Conservation (phyloP, 306 rosid species). For the Hippophae gyantsensis region DNA sequence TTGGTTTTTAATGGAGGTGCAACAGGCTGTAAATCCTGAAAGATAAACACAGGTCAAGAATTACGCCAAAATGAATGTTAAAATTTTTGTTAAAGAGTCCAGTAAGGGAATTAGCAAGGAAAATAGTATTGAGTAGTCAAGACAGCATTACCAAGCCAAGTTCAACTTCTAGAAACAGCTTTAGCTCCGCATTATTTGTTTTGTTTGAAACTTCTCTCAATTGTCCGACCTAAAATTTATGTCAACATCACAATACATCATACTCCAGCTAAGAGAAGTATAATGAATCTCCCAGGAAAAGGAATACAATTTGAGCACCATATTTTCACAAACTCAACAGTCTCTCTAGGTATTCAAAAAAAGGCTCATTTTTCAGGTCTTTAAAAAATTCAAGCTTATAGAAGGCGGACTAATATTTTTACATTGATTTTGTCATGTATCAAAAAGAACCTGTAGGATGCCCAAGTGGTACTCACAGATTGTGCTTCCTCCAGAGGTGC, state of each 20-base stretch:
- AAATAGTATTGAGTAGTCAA: not conserved
- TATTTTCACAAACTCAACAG: not conserved
- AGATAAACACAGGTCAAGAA: not conserved
- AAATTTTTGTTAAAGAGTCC: not conserved
- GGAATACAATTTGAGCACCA: not conserved
- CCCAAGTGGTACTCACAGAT: slow-evolving; percentile 32
- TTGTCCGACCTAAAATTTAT: slow-evolving; percentile 15
- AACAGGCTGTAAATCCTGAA: slow-evolving; percentile 15
- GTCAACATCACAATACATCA: not conserved
- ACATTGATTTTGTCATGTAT: not conserved
- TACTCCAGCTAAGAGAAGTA: not conserved
- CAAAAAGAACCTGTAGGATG: not conserved
- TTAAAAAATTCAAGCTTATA: not conserved
- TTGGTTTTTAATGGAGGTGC: slow-evolving; percentile 19
- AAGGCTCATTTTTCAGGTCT: not conserved
- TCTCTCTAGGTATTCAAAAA: not conserved
- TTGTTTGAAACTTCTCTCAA: slow-evolving; percentile 18
- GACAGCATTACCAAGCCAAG: slow-evolving; percentile 17
- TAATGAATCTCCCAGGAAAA: not conserved
- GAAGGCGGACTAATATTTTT: not conserved
- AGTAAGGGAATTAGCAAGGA: not conserved
- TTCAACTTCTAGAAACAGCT: slow-evolving; percentile 16
- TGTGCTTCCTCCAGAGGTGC: slow-evolving; percentile 66
- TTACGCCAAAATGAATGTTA: not conserved
- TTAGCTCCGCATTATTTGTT: slow-evolving; percentile 19